Conservation (phyloP, 768 basidiomycete genomes). For the Cystofilobasidium ferigula region DNA sequence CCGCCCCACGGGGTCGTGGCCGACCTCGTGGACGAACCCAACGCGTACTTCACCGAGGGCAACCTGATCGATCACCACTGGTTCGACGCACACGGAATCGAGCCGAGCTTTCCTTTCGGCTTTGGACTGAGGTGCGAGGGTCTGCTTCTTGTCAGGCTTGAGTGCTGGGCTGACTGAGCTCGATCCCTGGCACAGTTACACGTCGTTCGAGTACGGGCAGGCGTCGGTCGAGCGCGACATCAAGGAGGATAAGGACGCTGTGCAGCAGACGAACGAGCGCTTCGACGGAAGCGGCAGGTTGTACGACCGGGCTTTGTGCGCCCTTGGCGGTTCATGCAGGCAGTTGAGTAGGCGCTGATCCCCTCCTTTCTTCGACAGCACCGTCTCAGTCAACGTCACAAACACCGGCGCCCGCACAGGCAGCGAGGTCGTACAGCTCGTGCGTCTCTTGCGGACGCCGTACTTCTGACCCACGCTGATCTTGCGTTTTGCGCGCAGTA, state of each 20-base stretch:
- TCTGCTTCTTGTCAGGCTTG: conserved; percentile 29
- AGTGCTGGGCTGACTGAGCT: too few relatives aligned
- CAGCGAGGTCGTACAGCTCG: conserved; percentile 38
- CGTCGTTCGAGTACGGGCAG: conserved; percentile 1
- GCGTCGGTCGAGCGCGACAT: background rate
- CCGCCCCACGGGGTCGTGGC: conserved; percentile 28
- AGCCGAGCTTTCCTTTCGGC: conserved; percentile 35
- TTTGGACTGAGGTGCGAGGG: conserved; percentile 30
- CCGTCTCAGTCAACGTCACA: conserved; percentile 32
- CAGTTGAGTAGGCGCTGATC: background rate
- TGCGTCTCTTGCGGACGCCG: background rate
- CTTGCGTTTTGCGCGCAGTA: conserved; percentile 6
- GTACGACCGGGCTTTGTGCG: conserved; percentile 31
- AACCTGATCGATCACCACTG: conserved; percentile 20
- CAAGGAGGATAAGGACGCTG: conserved; percentile 26
- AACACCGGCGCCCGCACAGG: conserved; percentile 37
- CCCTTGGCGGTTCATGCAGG: background rate
- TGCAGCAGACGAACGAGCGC: conserved; percentile 37
- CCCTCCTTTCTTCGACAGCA: conserved; percentile 28
- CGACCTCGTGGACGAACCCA: conserved; percentile 16
- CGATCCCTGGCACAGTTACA: background rate
- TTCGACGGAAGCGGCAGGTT: conserved; percentile 32
- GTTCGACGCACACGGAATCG: conserved; percentile 44
- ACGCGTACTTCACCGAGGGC: conserved; percentile 10
- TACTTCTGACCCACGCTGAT: background rate